phyloP scores from a whole-genome alignment of 129 eudicot species.

The Apium graveolens region DNA sequence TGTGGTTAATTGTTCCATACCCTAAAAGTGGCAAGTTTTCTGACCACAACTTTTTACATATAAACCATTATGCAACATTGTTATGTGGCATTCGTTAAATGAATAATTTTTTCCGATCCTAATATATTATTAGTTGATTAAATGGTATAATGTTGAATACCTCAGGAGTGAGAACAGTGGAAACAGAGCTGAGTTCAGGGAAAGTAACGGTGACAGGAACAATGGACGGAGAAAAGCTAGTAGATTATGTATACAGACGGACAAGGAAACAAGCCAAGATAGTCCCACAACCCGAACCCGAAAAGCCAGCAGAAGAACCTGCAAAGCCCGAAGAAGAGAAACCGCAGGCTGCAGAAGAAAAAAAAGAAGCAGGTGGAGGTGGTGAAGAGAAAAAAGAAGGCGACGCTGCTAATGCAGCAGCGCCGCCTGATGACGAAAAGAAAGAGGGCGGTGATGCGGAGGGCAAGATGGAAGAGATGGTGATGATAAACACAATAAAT shows the following conservation, averaged over 20 bases:
- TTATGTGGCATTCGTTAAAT: no score
- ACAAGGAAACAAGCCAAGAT: slow-evolving; percentile 82
- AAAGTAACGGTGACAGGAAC: slow-evolving; percentile 90
- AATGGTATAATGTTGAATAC: not conserved
- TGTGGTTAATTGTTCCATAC: not conserved
- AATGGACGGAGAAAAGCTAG: slow-evolving; percentile 74
- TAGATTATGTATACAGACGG: slow-evolving; percentile 75
- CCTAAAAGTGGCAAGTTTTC: no score
- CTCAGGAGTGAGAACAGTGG: slow-evolving; percentile 80
- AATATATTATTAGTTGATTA: not conserved
- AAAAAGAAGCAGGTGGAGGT: slow-evolving; percentile 23
- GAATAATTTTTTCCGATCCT: no score
- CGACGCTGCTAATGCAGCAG: not conserved
- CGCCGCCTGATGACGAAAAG: slow-evolving; percentile 18
- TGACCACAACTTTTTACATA: no score
- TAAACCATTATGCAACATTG: no score
- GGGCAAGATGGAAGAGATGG: slow-evolving; percentile 19
- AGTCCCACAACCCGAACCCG: slow-evolving; percentile 77
- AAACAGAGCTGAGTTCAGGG: slow-evolving; percentile 69
- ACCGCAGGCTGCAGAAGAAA: slow-evolving; percentile 19
- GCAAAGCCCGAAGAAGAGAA: slow-evolving; percentile 22
- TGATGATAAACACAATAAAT: slow-evolving; percentile 7
- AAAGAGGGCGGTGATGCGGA: slow-evolving; percentile 24
- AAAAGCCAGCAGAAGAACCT: slow-evolving; percentile 46
- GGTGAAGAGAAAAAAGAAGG: slow-evolving; percentile 20